Evolutionary conservation across 179 eudicot species (phyloP).

Genomic region (Monotropa hypopitys): DNA sequence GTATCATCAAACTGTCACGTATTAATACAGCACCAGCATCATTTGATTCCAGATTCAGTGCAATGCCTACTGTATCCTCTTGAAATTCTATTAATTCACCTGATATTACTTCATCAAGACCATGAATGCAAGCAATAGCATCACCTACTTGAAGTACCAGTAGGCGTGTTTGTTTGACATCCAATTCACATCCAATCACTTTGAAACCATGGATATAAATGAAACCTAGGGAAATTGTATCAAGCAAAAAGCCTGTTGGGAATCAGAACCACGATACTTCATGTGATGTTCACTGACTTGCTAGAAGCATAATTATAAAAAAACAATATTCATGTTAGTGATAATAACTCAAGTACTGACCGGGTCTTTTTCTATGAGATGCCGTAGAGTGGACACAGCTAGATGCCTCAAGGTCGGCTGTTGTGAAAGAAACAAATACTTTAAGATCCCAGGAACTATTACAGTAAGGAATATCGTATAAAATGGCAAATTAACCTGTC

Average conservation of each 20-base stretch:
- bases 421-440: constrained; percentile 15
- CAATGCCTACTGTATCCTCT: no score
- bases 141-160: no score
- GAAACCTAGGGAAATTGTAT: not conserved
- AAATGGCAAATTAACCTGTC: constrained; percentile 53
- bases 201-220: not conserved
- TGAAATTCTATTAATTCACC: no score
- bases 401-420: constrained; percentile 95
- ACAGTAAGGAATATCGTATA: not conserved
- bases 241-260: not conserved
- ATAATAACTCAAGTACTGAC: constrained; percentile 33
- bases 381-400: constrained; percentile 86
- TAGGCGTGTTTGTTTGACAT: not conserved
- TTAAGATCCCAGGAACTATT: not conserved
- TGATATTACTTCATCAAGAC: no score
- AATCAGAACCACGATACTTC: not conserved
- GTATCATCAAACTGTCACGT: not conserved
- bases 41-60: not conserved
- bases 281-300: not conserved
- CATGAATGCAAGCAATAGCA: no score
- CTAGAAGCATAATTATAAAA: not conserved
- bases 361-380: constrained; percentile 96
- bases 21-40: not conserved
- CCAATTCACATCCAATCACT: not conserved
- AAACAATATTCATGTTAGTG: not conserved